phyloP scores from a whole-genome alignment of 371 early-diverging fungal genomes.

The Rhizopus sp. region DNA sequence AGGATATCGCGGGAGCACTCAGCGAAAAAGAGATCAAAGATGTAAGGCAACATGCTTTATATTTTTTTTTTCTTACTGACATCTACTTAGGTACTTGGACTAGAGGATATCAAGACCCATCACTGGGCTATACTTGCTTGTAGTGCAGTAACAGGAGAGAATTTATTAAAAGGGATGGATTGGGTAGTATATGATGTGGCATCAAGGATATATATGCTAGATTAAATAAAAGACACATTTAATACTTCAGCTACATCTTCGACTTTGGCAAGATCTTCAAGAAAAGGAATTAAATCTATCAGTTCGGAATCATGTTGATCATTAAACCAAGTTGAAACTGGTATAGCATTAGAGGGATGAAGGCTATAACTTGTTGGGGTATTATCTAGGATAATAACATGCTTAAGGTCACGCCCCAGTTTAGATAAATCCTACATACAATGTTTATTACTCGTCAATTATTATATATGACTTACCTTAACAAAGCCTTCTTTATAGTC shows the following conservation, averaged over 20 bases:
- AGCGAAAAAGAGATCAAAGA: slow-evolving; percentile 71
- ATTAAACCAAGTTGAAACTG: slow-evolving; percentile 96
- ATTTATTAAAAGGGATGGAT: slow-evolving; percentile 86
- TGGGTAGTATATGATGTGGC: slow-evolving; percentile 95
- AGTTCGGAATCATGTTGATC: slow-evolving; percentile 95
- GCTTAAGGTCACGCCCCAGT: slow-evolving; percentile 76
- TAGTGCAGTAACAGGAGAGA: slow-evolving; percentile 89
- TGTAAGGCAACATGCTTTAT: slow-evolving; percentile 29
- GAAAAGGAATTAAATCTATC: slow-evolving; percentile 85
- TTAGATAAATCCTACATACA: slow-evolving; percentile 67
- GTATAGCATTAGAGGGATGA: slow-evolving; percentile 94
- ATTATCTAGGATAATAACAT: slow-evolving; percentile 82
- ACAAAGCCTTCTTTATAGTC: slow-evolving; percentile 92
- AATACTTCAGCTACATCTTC: slow-evolving; percentile 27
- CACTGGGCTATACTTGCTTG: slow-evolving; percentile 92
- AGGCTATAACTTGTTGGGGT: slow-evolving; percentile 92
- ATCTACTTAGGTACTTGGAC: slow-evolving; percentile 58
- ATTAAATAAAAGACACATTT: slow-evolving; percentile 35
- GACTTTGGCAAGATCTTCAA: slow-evolving; percentile 53
- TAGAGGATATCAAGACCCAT: slow-evolving; percentile 80
- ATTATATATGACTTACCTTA: slow-evolving; percentile 60
- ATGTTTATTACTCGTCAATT: not conserved
- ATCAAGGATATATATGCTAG: slow-evolving; percentile 77
- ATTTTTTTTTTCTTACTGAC: too few species aligned
- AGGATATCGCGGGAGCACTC: slow-evolving; percentile 89